Percentiles rank a stretch among this genome's conserved stretches.
Evolutionary conservation across 495 filamentous ascomycete species (phyloP).

Genomic region (Polyplosphaeria fusca): DNA sequence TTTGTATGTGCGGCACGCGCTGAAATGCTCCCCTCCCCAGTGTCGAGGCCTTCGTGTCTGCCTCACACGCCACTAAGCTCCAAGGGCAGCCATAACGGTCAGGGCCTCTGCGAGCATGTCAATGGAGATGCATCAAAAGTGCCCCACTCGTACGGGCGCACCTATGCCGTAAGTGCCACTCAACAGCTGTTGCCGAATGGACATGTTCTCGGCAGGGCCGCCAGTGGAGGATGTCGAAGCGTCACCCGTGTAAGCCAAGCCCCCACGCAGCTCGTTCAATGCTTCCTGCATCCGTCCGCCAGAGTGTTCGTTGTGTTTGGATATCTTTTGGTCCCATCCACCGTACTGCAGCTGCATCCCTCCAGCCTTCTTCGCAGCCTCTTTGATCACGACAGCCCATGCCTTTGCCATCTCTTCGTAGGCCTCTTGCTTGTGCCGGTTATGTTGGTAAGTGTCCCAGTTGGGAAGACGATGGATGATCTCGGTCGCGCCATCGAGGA

Average conservation of each 20-base stretch:
- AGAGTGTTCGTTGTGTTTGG: slow-evolving; percentile 84
- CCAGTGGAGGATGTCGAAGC: slow-evolving; percentile 38
- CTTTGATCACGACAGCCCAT: slow-evolving; percentile 87
- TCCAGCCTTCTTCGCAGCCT: slow-evolving; percentile 85
- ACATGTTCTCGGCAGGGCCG: slow-evolving; percentile 50
- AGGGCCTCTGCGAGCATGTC: no score
- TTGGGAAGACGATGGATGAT: slow-evolving; percentile 84
- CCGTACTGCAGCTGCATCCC: slow-evolving; percentile 88
- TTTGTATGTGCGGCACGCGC: no score
- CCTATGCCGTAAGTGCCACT: slow-evolving; percentile 72
- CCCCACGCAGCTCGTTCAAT: slow-evolving; percentile 68
- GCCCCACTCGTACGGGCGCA: slow-evolving; percentile 66
- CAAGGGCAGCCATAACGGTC: no score
- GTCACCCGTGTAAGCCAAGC: slow-evolving; percentile 70
- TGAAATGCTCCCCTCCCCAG: no score
- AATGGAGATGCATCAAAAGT: no score
- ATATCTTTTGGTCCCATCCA: slow-evolving; percentile 86
- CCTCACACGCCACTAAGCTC: no score
- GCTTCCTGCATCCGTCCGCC: slow-evolving; percentile 79
- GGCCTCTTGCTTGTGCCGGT: slow-evolving; percentile 85
- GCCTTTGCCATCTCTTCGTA: slow-evolving; percentile 94
- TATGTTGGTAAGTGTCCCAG: slow-evolving; percentile 81
- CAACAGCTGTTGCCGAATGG: slow-evolving; percentile 74
- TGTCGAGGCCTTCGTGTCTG: no score
- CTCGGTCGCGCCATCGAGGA: slow-evolving; percentile 83